Evolutionary conservation across 139 green algal genomes (phyloP), one percentile per base, ranked within the genome.

Genomic region (Mychonastes homosphaera): DNA sequence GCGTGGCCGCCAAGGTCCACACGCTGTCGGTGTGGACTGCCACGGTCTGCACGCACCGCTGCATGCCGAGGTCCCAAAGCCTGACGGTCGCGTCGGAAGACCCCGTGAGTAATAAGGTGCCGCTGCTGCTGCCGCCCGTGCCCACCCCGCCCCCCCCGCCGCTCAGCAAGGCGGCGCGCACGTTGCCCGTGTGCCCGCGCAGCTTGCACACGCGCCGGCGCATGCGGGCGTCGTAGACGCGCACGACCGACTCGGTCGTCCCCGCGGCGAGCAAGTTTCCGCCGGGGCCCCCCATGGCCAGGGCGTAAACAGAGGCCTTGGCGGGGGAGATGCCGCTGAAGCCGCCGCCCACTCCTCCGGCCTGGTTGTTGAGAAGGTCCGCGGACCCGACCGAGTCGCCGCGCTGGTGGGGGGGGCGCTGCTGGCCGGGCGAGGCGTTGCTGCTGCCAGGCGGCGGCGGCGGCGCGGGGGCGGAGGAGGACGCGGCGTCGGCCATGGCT

Each of bases 31-130:
- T 83, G 71, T 97, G 89, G n/a, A 88, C 56, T 0, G 65, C 66
- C 24, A 84, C 70, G 0, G 79, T 87, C 67, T 79, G 62, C 45
- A 77, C 51, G 62, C 85, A 95, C 16, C 89, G 70, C 64, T 91
- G 80, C 79, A 88, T 82, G 15, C 85, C 70, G 54, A 96, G 43
- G 67, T 97, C 87, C 89, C 89, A 96, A 52, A 95, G 70, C 56
- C 82, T 75, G 36, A 95, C 76, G 21, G 87, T 95, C 52, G 81
- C 69, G 58, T 97, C 89, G 5, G 72, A 82, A 15, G 65, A 76
- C 18, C 81, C 89, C 2, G 80, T 87, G 24, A 96, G 56, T 49
- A 86, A 61, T 30, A 79, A 55, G 6, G 51, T 87, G 53, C 83
- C 85, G n/a, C n/a, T n/a, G n/a, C n/a, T n/a, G n/a, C n/a, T n/a